Evolutionary conservation across 345 rosid species (phyloP), one percentile per base, ranked within the genome.

Genomic region (Microthlaspi erraticum): DNA sequence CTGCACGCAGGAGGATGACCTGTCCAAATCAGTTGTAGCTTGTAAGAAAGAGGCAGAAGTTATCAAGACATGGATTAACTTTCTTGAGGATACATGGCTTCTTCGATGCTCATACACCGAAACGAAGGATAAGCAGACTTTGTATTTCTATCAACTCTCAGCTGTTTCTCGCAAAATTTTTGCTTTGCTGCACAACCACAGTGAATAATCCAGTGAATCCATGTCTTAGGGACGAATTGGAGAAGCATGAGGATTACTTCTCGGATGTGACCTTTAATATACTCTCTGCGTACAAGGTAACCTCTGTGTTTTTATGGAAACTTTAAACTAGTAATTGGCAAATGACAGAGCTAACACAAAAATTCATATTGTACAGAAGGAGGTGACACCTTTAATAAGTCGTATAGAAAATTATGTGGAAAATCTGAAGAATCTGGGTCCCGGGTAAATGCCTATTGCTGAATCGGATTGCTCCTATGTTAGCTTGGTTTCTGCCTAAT

Each of bases 81-180:
- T 94, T 76, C 84, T 94, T 74, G 94, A 91, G 78, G 99, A 94
- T 78, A 77, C 97, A 20, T 91, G 96, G 98, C 83, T 83, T 76
- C 92, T 86, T 68, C 98, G 77, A 56, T 70, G 87, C 59, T 74
- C 91, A 0, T 79, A 89, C 70, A 68, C 77, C 17, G 97, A 91
- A 79, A 73, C 56, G 9, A 91, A 82, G 81, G 91, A 93, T 77
- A 88, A 83, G 71, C 87, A 84, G 79, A 85, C 78, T 84, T 82
- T 70, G 96, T 91, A 87, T 60, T 88, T 69, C 75, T 71, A 68
- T 70, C 68, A 66, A 69, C 76, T 60, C 70, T 64, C 49, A 64
- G 57, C 72, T 64, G n/a, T 32, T 72, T 71, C 34, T 42, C 5
- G 32, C 38, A 16, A 36, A 77, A 6, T 34, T 50, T 20, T 17